Conservation (phyloP, 2,329 filamentous ascomycete genomes). For the Trichoderma aggressivum region DNA sequence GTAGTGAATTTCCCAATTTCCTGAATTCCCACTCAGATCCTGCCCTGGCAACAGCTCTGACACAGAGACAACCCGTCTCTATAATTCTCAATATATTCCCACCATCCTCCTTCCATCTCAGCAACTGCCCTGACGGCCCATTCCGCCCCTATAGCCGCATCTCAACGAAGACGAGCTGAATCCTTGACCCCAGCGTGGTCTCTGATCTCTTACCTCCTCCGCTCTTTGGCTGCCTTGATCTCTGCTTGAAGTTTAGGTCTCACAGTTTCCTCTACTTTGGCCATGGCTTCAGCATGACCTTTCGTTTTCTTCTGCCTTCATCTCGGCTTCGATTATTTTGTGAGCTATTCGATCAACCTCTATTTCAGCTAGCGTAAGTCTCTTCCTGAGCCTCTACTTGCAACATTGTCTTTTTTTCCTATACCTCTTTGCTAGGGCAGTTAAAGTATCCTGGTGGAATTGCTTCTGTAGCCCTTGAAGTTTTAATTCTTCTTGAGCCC, state of each 20-base stretch:
- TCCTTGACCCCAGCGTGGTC: conserved; percentile 46
- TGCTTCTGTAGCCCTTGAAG: conserved; percentile 43
- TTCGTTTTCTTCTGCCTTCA: neutral
- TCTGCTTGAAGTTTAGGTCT: conserved; percentile 39
- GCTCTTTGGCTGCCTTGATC: conserved; percentile 43
- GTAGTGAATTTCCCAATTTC: too few species aligned
- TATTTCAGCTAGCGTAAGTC: conserved; percentile 24
- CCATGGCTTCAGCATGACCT: conserved; percentile 31
- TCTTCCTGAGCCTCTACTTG: neutral
- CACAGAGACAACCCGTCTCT: too few species aligned
- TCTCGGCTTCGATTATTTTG: neutral
- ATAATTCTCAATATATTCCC: too few species aligned
- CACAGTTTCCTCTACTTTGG: conserved; percentile 37
- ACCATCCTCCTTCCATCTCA: too few species aligned
- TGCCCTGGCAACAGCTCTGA: too few species aligned
- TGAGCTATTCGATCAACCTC: conserved; percentile 41
- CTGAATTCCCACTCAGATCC: too few species aligned
- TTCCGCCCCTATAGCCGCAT: conserved; percentile 42
- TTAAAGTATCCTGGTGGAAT: conserved; percentile 46
- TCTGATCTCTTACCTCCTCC: conserved; percentile 39
- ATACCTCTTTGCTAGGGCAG: conserved; percentile 32
- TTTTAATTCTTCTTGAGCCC: conserved; percentile 44
- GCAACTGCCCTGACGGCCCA: conserved; percentile 37
- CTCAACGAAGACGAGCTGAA: conserved; percentile 41
- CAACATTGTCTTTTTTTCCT: neutral